phyloP scores from a whole-genome alignment of 73 alveolate genomes.

The Symbiodinium pilosum region DNA sequence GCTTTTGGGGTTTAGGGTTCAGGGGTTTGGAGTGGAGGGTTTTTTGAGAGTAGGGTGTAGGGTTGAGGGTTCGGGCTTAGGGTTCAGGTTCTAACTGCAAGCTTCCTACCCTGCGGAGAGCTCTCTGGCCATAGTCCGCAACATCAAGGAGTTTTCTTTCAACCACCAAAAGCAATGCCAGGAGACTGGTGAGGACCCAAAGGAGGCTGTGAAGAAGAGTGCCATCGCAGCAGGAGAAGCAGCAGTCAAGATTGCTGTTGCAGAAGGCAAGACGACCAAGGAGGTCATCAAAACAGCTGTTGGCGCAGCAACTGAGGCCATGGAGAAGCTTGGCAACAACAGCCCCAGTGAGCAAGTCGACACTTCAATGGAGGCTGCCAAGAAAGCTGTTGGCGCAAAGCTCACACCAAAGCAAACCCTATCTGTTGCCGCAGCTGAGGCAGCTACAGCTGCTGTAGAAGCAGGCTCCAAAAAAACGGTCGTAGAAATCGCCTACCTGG shows the following conservation, averaged over 20 bases:
- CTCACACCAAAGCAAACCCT: conserved; percentile 38
- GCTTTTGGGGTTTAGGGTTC: too few species aligned
- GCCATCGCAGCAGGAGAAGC: conserved; percentile 75
- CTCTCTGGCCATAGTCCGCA: background rate
- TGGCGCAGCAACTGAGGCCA: background rate
- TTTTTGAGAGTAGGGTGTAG: too few species aligned
- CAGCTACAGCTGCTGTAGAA: conserved; percentile 52
- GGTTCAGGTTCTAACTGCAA: too few species aligned
- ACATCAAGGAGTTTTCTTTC: background rate
- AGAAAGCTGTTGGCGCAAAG: conserved; percentile 5
- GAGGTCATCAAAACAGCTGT: background rate
- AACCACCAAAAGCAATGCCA: too few species aligned
- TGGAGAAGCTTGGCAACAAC: conserved; percentile 29
- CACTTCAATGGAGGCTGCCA: conserved; percentile 56
- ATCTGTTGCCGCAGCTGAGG: conserved; percentile 47
- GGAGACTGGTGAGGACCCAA: background rate
- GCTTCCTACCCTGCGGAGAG: background rate
- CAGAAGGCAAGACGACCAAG: conserved; percentile 52
- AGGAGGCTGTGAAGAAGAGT: conserved; percentile 36
- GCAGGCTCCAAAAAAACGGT: background rate
- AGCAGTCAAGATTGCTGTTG: conserved; percentile 34
- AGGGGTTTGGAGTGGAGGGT: too few species aligned
- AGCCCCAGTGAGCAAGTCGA: conserved; percentile 44
- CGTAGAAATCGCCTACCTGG: background rate
- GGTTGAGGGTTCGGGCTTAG: too few species aligned